Evolutionary conservation across 2,329 filamentous ascomycete genomes (phyloP).

Genomic region (Ophiocordyceps sinensis): DNA sequence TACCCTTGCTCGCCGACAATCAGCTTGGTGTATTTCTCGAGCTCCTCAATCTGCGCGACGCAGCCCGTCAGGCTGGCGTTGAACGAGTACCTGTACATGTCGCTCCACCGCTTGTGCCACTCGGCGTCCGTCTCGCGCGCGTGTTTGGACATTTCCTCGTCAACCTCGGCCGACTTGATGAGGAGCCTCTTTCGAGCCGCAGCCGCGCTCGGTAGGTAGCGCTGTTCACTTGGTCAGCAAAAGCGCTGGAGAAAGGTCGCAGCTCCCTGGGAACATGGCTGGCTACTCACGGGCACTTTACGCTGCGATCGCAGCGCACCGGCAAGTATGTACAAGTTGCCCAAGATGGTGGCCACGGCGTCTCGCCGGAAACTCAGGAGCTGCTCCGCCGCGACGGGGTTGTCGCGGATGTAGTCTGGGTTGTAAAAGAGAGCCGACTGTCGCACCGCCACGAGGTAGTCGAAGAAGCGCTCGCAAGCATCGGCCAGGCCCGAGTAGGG

Average conservation of each 20-base stretch:
- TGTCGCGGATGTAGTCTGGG: slow-evolving; percentile 34
- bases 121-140: slow-evolving; percentile 11
- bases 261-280: neutral
- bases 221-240: slow-evolving; percentile 10
- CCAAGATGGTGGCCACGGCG: slow-evolving; percentile 41
- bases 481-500: slow-evolving; percentile 42
- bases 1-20: slow-evolving; percentile 41
- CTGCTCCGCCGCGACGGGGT: slow-evolving; percentile 30
- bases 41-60: slow-evolving; percentile 35
- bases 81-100: slow-evolving; percentile 42
- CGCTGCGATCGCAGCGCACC: slow-evolving; percentile 35
- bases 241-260: neutral
- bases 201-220: slow-evolving; percentile 41
- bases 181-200: slow-evolving; percentile 36
- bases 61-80: slow-evolving; percentile 39
- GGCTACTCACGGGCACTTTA: slow-evolving; percentile 29
- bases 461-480: slow-evolving; percentile 42
- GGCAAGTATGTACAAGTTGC: slow-evolving; percentile 43
- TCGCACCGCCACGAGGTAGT: slow-evolving; percentile 41
- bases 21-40: slow-evolving; percentile 41
- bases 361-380: slow-evolving; percentile 38
- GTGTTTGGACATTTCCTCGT: slow-evolving; percentile 17
- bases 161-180: slow-evolving; percentile 33
- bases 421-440: slow-evolving; percentile 45
- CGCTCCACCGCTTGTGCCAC: slow-evolving; percentile 32